Evolutionary conservation across 2,329 filamentous ascomycete species (phyloP).

Genomic region (Arthrobotrys iridis): DNA sequence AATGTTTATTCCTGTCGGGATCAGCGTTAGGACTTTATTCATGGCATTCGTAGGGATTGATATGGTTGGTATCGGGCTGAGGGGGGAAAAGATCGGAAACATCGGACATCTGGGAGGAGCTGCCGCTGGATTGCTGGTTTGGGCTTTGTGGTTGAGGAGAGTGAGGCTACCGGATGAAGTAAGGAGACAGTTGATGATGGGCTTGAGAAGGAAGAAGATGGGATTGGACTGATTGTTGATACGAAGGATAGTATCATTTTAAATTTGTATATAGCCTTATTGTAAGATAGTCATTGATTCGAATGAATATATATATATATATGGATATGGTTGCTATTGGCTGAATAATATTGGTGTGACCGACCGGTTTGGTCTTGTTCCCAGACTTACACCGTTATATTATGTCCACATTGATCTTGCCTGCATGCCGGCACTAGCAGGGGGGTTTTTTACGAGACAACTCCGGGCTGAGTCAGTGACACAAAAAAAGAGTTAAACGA

Average conservation of each 20-base stretch:
- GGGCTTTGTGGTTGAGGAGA: constrained; percentile 48
- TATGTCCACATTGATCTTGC: no score
- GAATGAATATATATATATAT: no score
- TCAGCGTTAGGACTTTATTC: constrained; percentile 46
- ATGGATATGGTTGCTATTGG: neutral
- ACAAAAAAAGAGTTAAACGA: no score
- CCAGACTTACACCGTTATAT: no score
- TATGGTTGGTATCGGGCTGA: constrained; percentile 25
- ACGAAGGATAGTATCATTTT: neutral
- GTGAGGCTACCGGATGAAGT: constrained; percentile 43
- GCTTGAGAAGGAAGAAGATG: constrained; percentile 44
- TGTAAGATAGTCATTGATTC: constrained; percentile 18
- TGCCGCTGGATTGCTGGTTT: constrained; percentile 21
- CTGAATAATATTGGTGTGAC: no score
- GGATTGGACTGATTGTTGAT: constrained; percentile 19
- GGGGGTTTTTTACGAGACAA: no score
- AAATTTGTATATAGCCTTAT: neutral
- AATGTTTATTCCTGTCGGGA: constrained; percentile 48
- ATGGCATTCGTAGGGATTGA: constrained; percentile 33
- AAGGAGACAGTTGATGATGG: constrained; percentile 45
- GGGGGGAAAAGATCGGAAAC: constrained; percentile 21
- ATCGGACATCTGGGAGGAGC: constrained; percentile 43
- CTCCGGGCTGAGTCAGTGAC: no score
- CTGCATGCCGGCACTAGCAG: no score
- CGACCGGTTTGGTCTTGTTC: neutral